These are phyloP conservation scores for Arachnomyces sp. DNA, from an alignment of 2,329 filamentous ascomycete genomes.

Conservation along the genomic window DNA sequence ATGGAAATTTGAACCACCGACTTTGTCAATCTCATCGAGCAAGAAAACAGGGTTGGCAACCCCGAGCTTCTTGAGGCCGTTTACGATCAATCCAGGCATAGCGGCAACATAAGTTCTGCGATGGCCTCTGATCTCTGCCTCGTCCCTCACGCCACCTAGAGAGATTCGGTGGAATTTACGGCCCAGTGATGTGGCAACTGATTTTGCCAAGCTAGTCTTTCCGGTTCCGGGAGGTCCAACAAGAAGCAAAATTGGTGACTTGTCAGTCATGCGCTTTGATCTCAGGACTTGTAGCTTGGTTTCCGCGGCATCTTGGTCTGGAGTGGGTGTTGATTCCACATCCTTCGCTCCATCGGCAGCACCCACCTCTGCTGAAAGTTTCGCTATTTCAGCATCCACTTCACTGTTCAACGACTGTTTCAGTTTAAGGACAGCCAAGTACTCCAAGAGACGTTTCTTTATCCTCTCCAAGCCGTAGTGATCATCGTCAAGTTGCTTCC, in stretches of 20 bases:
- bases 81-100: constrained; percentile 95
- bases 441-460: constrained; percentile 92
- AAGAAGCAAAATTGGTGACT: constrained; percentile 88
- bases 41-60: constrained; percentile 93
- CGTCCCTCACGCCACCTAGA: constrained; percentile 87
- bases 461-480: constrained; percentile 96
- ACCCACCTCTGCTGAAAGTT: constrained; percentile 42
- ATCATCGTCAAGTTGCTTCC: constrained; percentile 87
- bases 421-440: constrained; percentile 87
- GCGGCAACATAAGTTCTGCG: constrained; percentile 93
- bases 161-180: constrained; percentile 97
- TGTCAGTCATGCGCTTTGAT: constrained; percentile 80
- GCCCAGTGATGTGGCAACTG: constrained; percentile 81
- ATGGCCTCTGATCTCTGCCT: constrained; percentile 93
- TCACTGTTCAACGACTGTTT: constrained; percentile 86
- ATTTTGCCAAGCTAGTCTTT: constrained; percentile 91
- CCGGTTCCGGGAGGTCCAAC: constrained; percentile 90
- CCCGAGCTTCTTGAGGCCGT: constrained; percentile 87
- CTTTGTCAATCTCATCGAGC: constrained; percentile 96
- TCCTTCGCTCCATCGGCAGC: constrained; percentile 38
- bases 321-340: constrained; percentile 45
- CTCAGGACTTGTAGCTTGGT: constrained; percentile 68
- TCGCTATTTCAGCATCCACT: constrained; percentile 64
- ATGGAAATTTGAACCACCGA: constrained; percentile 82
- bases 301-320: constrained; percentile 38